These are phyloP conservation scores for Caryocar brasiliense DNA, from an alignment of 441 rosid species.

Conservation along the genomic window DNA sequence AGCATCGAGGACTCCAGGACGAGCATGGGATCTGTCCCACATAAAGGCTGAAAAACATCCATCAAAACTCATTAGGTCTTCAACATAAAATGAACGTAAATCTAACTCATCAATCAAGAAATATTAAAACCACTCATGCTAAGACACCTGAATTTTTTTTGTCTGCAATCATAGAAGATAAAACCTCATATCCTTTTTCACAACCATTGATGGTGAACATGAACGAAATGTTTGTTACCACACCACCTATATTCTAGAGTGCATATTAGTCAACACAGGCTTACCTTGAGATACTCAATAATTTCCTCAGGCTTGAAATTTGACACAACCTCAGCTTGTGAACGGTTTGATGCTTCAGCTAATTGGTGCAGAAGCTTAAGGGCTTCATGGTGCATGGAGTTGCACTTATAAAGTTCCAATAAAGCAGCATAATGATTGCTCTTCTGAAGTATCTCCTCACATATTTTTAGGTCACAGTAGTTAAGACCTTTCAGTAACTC, in stretches of 20 bases:
- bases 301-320: slow-evolving; percentile 74
- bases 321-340: slow-evolving; percentile 33
- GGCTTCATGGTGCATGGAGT: slow-evolving; percentile 87
- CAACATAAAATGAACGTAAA: slow-evolving; percentile 1
- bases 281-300: slow-evolving; percentile 87
- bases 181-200: too few relatives aligned
- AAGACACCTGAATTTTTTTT: not conserved
- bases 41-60: slow-evolving; percentile 58
- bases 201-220: too few relatives aligned
- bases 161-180: too few relatives aligned
- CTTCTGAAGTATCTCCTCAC: slow-evolving; percentile 80
- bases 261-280: too few relatives aligned
- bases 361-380: slow-evolving; percentile 71
- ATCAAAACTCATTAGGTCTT: slow-evolving; percentile 15
- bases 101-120: not conserved
- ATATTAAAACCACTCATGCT: not conserved
- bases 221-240: not conserved
- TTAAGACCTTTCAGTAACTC: slow-evolving; percentile 73
- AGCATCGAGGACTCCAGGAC: slow-evolving; percentile 93
- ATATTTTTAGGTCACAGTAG: slow-evolving; percentile 78
- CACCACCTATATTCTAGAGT: not conserved
- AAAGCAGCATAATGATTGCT: slow-evolving; percentile 52
- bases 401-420: slow-evolving; percentile 75
- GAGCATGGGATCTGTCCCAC: slow-evolving; percentile 85
- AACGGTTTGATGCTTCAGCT: slow-evolving; percentile 52